These are phyloP conservation scores for Arthroderma sp. DNA, from an alignment of 2,329 filamentous ascomycete genomes.

Conservation along the genomic window DNA sequence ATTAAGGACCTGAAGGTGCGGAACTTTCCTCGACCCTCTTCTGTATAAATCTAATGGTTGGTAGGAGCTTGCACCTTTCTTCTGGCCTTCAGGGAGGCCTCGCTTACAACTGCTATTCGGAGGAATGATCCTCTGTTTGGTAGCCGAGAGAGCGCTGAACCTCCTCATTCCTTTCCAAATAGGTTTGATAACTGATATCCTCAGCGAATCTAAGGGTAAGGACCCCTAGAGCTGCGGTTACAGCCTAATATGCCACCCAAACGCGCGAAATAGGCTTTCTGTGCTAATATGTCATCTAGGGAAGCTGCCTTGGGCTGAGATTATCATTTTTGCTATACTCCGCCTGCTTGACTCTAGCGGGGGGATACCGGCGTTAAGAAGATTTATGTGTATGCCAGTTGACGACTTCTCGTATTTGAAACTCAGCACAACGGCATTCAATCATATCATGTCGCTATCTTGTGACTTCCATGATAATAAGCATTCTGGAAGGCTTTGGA, in stretches of 20 bases:
- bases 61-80: slow-evolving; percentile 61
- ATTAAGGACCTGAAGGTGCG: slow-evolving; percentile 9
- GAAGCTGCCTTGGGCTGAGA: slow-evolving; percentile 41
- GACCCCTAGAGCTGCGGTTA: not conserved
- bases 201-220: slow-evolving; percentile 41
- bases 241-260: not conserved
- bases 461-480: slow-evolving; percentile 60
- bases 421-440: slow-evolving; percentile 50
- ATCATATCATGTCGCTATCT: slow-evolving; percentile 56
- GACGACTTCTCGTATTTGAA: slow-evolving; percentile 47
- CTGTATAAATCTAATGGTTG: slow-evolving; percentile 8
- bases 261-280: not conserved
- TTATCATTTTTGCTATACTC: slow-evolving; percentile 41
- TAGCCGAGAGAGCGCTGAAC: slow-evolving; percentile 61
- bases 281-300: slow-evolving; percentile 16
- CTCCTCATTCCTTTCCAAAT: slow-evolving; percentile 70
- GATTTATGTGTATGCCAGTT: slow-evolving; percentile 43
- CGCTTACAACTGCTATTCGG: slow-evolving; percentile 55
- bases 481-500: slow-evolving; percentile 52
- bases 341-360: slow-evolving; percentile 41
- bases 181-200: slow-evolving; percentile 61
- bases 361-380: slow-evolving; percentile 41
- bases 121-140: slow-evolving; percentile 54
- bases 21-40: not conserved
- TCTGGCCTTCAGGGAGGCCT: slow-evolving; percentile 60